A percentile compares a stretch with the other conserved stretches of the same genome.
These are phyloP conservation scores for Paxillus involutus DNA, from an alignment of 768 basidiomycete species.

Conservation along the genomic window DNA sequence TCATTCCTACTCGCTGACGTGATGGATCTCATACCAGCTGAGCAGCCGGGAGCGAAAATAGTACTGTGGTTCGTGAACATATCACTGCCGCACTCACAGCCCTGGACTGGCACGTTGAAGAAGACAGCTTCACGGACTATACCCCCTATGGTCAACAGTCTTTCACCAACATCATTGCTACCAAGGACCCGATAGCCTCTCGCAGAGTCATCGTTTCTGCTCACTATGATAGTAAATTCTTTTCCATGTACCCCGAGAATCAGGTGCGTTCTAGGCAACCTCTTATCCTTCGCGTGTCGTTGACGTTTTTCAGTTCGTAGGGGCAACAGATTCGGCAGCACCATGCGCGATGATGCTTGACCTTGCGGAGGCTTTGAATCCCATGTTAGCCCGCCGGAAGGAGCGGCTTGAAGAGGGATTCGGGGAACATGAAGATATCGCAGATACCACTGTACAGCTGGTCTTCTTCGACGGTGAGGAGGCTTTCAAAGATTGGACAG, in stretches of 20 bases:
- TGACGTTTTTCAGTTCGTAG: conserved; percentile 70
- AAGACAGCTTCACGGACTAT: conserved; percentile 71
- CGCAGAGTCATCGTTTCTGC: conserved; percentile 86
- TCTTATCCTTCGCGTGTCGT: neutral
- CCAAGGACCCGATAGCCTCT: conserved; percentile 85
- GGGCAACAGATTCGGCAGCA: conserved; percentile 96
- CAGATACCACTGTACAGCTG: conserved; percentile 85
- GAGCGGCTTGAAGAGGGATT: conserved; percentile 52
- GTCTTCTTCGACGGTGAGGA: conserved; percentile 99
- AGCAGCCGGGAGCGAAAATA: conserved; percentile 71
- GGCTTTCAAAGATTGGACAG: conserved; percentile 89
- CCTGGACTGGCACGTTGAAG: conserved; percentile 86
- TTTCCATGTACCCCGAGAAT: conserved; percentile 64
- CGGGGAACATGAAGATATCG: conserved; percentile 74
- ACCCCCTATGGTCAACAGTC: conserved; percentile 81
- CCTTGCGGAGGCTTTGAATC: conserved; percentile 80
- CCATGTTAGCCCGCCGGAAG: conserved; percentile 61
- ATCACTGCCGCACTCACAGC: conserved; percentile 69
- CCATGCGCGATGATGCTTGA: conserved; percentile 95
- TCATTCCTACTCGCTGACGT: neutral
- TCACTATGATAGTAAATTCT: conserved; percentile 94
- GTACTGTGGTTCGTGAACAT: conserved; percentile 79
- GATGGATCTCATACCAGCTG: neutral
- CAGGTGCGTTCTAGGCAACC: conserved; percentile 49
- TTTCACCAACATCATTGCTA: conserved; percentile 93